Conservation (phyloP, 140 eudicot genomes). For the Stevia rebaudiana region DNA sequence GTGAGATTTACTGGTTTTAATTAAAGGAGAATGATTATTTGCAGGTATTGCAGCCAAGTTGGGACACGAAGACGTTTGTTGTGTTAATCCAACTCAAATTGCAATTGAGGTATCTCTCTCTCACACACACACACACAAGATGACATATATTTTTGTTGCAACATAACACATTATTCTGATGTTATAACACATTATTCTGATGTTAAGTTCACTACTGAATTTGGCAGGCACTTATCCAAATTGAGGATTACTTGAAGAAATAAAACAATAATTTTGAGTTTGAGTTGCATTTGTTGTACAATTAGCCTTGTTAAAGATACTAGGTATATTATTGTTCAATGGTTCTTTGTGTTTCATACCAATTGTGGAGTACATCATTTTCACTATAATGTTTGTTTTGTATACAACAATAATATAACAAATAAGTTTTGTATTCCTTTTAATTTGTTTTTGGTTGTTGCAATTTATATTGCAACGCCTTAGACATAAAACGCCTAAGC, state of each 20-base stretch:
- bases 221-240: slow-evolving; percentile 67
- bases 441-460: slow-evolving; percentile 9
- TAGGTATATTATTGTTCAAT: slow-evolving; percentile 2
- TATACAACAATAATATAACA: slow-evolving; percentile 1
- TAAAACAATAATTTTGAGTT: slow-evolving; percentile 16
- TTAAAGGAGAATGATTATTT: neutral
- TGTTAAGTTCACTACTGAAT: neutral
- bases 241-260: slow-evolving; percentile 51
- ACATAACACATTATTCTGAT: slow-evolving; percentile 4
- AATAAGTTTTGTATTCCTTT: neutral
- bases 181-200: neutral
- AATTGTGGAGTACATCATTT: slow-evolving; percentile 4
- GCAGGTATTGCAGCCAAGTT: slow-evolving; percentile 75
- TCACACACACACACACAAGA: neutral
- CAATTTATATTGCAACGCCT: too few relatives aligned
- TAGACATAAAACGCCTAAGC: too few relatives aligned
- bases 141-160: neutral
- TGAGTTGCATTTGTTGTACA: slow-evolving; percentile 9
- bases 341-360: slow-evolving; percentile 2
- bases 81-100: slow-evolving; percentile 60
- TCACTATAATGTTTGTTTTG: slow-evolving; percentile 14
- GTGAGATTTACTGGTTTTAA: too few relatives aligned
- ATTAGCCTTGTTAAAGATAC: neutral
- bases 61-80: slow-evolving; percentile 61
- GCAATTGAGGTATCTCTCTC: slow-evolving; percentile 71